phyloP scores from a whole-genome alignment of 1,139 yeast species.

The Suhomyces bribrorum region DNA sequence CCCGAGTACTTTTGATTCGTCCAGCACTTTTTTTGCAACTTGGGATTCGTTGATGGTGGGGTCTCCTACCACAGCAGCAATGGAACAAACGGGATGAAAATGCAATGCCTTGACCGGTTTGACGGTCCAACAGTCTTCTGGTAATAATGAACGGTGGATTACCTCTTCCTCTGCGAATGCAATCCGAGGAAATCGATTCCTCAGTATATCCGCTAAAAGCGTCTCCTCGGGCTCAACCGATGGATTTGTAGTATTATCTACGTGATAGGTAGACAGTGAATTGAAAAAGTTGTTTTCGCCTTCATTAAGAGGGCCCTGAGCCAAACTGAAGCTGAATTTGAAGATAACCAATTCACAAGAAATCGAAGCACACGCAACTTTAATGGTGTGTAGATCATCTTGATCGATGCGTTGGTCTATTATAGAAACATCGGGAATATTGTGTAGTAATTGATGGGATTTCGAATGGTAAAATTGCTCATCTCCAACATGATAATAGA shows the following conservation, averaged over 20 bases:
- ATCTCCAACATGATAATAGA: slow-evolving; percentile 34
- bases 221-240: no score
- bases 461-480: slow-evolving; percentile 33
- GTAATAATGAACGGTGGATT: slow-evolving; percentile 32
- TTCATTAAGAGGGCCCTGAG: slow-evolving; percentile 32
- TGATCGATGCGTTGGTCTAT: slow-evolving; percentile 23
- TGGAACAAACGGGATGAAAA: slow-evolving; percentile 52
- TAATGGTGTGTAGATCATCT: slow-evolving; percentile 21
- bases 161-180: slow-evolving; percentile 22
- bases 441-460: slow-evolving; percentile 52
- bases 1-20: slow-evolving; percentile 39
- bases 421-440: slow-evolving; percentile 60
- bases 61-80: slow-evolving; percentile 45
- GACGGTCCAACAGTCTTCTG: slow-evolving; percentile 61
- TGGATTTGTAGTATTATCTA: slow-evolving; percentile 26
- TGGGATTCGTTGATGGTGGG: slow-evolving; percentile 33
- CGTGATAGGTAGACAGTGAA: slow-evolving; percentile 22
- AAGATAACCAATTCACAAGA: slow-evolving; percentile 50
- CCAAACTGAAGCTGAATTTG: slow-evolving; percentile 30
- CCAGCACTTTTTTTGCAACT: slow-evolving; percentile 32
- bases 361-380: slow-evolving; percentile 46
- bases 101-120: slow-evolving; percentile 37
- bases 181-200: slow-evolving; percentile 25
- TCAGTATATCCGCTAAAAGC: no score
- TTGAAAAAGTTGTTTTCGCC: slow-evolving; percentile 20